phyloP scores from a whole-genome alignment of 495 filamentous ascomycete genomes.

The Gamarada debralockiae region DNA sequence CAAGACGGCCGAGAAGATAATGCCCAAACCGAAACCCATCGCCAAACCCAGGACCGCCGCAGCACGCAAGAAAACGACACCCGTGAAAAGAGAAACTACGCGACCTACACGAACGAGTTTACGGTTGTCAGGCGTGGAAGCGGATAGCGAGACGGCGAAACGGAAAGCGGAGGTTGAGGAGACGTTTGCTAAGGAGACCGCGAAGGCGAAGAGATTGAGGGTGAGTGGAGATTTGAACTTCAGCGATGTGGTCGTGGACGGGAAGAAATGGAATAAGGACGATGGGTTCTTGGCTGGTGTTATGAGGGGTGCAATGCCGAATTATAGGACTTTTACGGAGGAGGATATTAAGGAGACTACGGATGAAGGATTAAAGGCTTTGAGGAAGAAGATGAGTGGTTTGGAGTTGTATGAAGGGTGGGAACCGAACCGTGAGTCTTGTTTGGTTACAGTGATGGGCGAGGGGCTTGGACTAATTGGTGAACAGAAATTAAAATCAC shows the following conservation, averaged over 20 bases:
- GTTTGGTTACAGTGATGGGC: too few relatives aligned
- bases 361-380: constrained; percentile 68
- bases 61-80: constrained; percentile 26
- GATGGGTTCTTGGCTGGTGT: constrained; percentile 53
- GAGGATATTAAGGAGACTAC: constrained; percentile 77
- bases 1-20: constrained; percentile 34
- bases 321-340: constrained; percentile 74
- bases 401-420: constrained; percentile 79
- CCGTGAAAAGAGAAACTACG: constrained; percentile 26
- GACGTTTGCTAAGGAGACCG: constrained; percentile 55
- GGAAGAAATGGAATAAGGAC: constrained; percentile 58
- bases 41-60: constrained; percentile 24
- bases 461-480: too few relatives aligned
- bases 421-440: constrained; percentile 65
- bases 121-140: constrained; percentile 42
- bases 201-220: constrained; percentile 65
- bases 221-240: constrained; percentile 68
- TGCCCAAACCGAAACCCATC: constrained; percentile 32
- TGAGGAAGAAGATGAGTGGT: constrained; percentile 78
- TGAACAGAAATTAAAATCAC: constrained; percentile 81
- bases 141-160: constrained; percentile 64
- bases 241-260: constrained; percentile 75
- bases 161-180: constrained; percentile 75
- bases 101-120: constrained; percentile 47
- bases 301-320: constrained; percentile 68